phyloP scores from a whole-genome alignment of 176 grass and related monocot species.

The Guadua angustifolia region DNA sequence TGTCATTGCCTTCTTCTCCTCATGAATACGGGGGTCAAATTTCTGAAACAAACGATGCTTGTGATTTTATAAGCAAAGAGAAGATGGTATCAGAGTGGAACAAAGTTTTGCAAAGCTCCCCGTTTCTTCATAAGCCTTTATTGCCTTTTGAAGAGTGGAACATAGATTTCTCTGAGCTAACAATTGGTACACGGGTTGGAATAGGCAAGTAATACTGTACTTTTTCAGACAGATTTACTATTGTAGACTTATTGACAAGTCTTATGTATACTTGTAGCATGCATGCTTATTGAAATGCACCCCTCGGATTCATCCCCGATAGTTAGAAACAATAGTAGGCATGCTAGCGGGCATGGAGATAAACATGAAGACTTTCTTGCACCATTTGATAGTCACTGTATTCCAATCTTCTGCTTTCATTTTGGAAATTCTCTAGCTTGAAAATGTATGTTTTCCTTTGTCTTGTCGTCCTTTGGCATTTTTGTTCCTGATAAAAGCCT shows the following conservation, averaged over 20 bases:
- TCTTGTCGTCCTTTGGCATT: neutral
- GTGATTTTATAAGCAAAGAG: slow-evolving; percentile 80
- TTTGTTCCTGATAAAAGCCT: slow-evolving; percentile 13
- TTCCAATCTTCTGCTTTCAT: slow-evolving; percentile 42
- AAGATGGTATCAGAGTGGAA: slow-evolving; percentile 80
- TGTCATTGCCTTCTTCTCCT: slow-evolving; percentile 94
- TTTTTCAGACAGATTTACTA: slow-evolving; percentile 22
- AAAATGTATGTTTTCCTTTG: slow-evolving; percentile 12
- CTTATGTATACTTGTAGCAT: neutral
- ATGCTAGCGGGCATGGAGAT: neutral
- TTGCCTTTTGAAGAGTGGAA: slow-evolving; percentile 98
- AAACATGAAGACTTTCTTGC: slow-evolving; percentile 21
- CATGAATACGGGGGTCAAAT: slow-evolving; percentile 81
- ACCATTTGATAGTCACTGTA: slow-evolving; percentile 27
- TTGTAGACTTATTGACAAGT: neutral
- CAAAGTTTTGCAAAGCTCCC: slow-evolving; percentile 75
- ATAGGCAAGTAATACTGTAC: slow-evolving; percentile 75
- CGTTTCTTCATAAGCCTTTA: slow-evolving; percentile 84
- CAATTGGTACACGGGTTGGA: slow-evolving; percentile 96
- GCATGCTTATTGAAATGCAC: slow-evolving; percentile 10
- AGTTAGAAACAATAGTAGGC: neutral
- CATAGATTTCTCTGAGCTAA: slow-evolving; percentile 95
- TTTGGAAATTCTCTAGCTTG: neutral
- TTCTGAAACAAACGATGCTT: slow-evolving; percentile 48
- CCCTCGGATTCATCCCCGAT: neutral